Base-by-base conservation (phyloP, 2,329 filamentous ascomycete genomes). In the Penicillium sumatraense region DNA sequence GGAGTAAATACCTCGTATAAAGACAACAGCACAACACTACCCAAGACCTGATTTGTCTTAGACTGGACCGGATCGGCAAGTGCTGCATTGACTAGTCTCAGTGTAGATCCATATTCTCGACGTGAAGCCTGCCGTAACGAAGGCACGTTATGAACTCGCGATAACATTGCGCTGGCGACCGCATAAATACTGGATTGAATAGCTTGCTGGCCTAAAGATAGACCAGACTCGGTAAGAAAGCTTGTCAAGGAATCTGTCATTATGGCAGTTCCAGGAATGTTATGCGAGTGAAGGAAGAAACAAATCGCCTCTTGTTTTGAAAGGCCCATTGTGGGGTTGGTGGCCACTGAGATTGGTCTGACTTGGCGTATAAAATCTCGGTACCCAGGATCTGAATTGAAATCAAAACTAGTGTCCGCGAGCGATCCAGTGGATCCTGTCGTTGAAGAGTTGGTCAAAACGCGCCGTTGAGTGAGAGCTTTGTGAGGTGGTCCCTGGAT, bases 1-100 rank as follows among this genome's bases (percentile, higher is more conserved):
- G n/a, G n/a, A n/a, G n/a, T n/a, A n/a, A n/a, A 63, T 70, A 86
- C 84, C 77, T 88, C 85, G 58, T 85, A 88, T 67, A 86, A 76
- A 42, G 84, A 83, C 59, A 26, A 86, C 81, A 6, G 80, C 77
- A 60, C 85, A 75, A 86, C 81, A 6, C 80, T 77, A 60, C 85
- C 75, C 14, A 82, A 76, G 7, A 81, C 75, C 42, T 80, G 72
- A 54, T 75, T 72, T 23, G 68, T 64, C 42, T 62, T 74, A n/a
- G 72, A 73, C 40, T 74, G 67, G 14, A 63, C 65, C 4, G 65
- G 57, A 46, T 74, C 66, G 31, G 63, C 59, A 29, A 78, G 60
- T 33, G 72, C 72, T 24, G 60, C 56, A 35, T 70, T 73, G 5
- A 74, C 61, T 51, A 79, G 73, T 35, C 77, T 78, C 35, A 88